These are phyloP conservation scores for Mrakia hoshinonis DNA, from an alignment of 768 basidiomycete species.

Conservation along the genomic window DNA sequence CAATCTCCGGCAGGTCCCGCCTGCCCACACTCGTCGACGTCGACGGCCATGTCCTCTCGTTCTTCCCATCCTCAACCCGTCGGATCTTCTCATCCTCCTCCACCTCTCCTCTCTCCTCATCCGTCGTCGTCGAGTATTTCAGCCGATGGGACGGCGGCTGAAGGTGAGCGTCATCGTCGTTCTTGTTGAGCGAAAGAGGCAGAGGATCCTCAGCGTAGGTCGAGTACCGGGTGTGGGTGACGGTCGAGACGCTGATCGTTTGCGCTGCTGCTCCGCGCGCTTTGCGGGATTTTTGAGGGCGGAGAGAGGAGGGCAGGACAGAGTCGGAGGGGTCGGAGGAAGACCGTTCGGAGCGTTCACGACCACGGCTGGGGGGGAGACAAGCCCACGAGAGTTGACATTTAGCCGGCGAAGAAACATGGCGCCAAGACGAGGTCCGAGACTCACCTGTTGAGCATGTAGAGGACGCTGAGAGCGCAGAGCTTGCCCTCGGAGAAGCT, in stretches of 20 bases:
- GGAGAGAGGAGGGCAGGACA: not conserved
- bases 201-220: not conserved
- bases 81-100: too few relatives aligned
- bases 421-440: too few relatives aligned
- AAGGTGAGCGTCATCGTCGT: not conserved
- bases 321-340: not conserved
- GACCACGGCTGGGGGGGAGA: not conserved
- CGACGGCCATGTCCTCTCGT: not conserved
- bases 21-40: not conserved
- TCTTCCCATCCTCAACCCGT: not conserved
- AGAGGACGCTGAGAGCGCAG: not conserved
- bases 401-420: too few relatives aligned
- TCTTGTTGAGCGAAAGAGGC: not conserved
- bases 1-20: not conserved
- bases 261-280: too few relatives aligned
- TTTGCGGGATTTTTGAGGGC: not conserved
- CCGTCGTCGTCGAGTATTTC: too few relatives aligned
- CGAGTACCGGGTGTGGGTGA: conserved; percentile 1
- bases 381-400: not conserved
- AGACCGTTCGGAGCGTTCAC: not conserved
- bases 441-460: not conserved
- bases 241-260: conserved; percentile 7
- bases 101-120: too few relatives aligned
- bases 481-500: not conserved
- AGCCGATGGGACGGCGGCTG: too few relatives aligned